Base-by-base conservation (phyloP, 306 rosid genomes). In the Betula pendula region DNA sequence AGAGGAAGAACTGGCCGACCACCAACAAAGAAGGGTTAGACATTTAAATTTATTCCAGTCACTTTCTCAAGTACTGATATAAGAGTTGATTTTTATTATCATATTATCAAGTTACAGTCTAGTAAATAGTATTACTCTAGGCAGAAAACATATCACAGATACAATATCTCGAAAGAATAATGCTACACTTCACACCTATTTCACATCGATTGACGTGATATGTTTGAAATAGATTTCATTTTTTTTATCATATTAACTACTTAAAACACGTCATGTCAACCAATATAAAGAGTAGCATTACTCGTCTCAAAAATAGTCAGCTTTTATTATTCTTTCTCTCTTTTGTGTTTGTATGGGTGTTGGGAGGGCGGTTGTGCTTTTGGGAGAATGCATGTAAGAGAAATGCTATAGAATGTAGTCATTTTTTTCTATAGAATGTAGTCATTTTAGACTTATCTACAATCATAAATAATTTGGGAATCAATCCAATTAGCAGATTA, bases 1-100 rank as follows among this genome's bases (percentile, higher is more conserved):
- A 82, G 97, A 35, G 96, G 94, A 60, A 87, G 97, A 86, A 93
- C 96, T 0, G 96, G 94, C 27, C 79, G 96, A 79, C 51, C 80
- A 52, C 73, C 88, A 25, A 5, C 91, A 2, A 63, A 58, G 43
- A 80, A 88, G 81, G 97, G 97, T 89, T 40, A 62, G 68, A 24
- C 45, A 70, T 55, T 12, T 13, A 0, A 48, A 67, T 47, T 44
- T 17, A 56, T 2, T 60, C 11, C 43, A 14, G 11, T 60, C 68
- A 29, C 20, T 29, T 16, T 42, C 40, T 31, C 42, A 31, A 10
- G 29, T 35, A 1, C 6, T 35, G 40, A 35, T 35, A 2, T 0
- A 35, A 35, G 3, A 3, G 40, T 3, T 35, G 40, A 35, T 38
- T 38, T 38, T 38, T 6, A 38, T 8, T 38, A 6, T 6, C 8